phyloP scores from a whole-genome alignment of 2,329 filamentous ascomycete species.

The Apiospora sp. region DNA sequence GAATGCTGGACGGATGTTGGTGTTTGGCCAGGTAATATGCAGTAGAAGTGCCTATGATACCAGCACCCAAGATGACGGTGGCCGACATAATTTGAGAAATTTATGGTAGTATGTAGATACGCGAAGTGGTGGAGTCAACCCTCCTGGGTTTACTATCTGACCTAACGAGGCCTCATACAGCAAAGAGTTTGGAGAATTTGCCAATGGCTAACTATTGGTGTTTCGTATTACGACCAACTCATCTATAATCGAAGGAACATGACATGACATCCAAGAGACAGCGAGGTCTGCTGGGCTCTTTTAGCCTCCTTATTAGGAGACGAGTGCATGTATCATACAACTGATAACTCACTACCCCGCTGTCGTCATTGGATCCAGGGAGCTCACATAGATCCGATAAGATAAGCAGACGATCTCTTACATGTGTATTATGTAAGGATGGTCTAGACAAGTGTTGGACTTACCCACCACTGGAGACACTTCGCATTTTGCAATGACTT shows the following conservation, averaged over 20 bases:
- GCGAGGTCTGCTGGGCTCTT: background rate
- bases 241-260: background rate
- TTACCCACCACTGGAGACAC: background rate
- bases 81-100: slow-evolving; percentile 47
- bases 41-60: slow-evolving; percentile 74
- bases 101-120: background rate
- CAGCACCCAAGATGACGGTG: slow-evolving; percentile 73
- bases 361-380: slow-evolving; percentile 19
- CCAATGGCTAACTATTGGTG: background rate
- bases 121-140: background rate
- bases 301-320: background rate
- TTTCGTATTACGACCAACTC: background rate
- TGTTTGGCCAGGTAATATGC: slow-evolving; percentile 74
- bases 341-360: slow-evolving; percentile 7
- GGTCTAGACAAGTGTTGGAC: background rate
- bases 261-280: background rate
- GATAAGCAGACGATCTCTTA: slow-evolving; percentile 17
- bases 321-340: background rate
- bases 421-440: background rate
- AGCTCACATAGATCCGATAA: slow-evolving; percentile 28
- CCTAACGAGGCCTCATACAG: background rate
- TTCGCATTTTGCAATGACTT: background rate
- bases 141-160: background rate
- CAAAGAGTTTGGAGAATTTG: background rate
- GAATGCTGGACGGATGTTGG: slow-evolving; percentile 51